These are phyloP conservation scores for Betula pendula DNA, from an alignment of 306 rosid genomes.

Conservation along the genomic window DNA sequence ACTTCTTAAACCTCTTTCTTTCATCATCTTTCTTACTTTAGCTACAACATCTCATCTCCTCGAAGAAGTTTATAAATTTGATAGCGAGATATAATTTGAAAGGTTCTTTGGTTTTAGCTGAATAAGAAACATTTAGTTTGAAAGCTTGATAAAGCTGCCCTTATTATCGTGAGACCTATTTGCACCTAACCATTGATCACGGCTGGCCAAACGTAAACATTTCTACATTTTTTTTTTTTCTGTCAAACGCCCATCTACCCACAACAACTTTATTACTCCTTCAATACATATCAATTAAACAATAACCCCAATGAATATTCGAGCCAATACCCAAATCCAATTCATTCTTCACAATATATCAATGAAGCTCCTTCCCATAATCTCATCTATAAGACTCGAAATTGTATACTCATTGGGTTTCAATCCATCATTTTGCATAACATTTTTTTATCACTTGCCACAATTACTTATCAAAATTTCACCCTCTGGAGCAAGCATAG, in stretches of 20 bases:
- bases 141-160: conserved; percentile 63
- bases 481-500: conserved; percentile 28
- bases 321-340: conserved; percentile 41
- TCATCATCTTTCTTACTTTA: conserved; percentile 67
- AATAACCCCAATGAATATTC: conserved; percentile 64
- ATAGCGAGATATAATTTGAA: conserved; percentile 69
- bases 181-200: conserved; percentile 65
- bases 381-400: conserved; percentile 57
- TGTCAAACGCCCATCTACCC: conserved; percentile 61
- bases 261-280: conserved; percentile 45
- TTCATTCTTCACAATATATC: conserved; percentile 55
- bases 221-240: conserved; percentile 56
- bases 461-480: conserved; percentile 20
- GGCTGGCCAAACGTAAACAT: conserved; percentile 70
- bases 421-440: conserved; percentile 54
- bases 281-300: conserved; percentile 82
- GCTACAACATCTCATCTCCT: conserved; percentile 73
- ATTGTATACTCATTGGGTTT: conserved; percentile 59
- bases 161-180: conserved; percentile 16
- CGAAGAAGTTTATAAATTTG: conserved; percentile 63
- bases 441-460: conserved; percentile 42
- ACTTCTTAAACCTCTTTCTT: conserved; percentile 69
- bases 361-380: conserved; percentile 75
- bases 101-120: conserved; percentile 71
- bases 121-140: conserved; percentile 44